Evolutionary conservation across 352 stramenopile genomes (phyloP).

Genomic region (Halophytophthora batemanensis): DNA sequence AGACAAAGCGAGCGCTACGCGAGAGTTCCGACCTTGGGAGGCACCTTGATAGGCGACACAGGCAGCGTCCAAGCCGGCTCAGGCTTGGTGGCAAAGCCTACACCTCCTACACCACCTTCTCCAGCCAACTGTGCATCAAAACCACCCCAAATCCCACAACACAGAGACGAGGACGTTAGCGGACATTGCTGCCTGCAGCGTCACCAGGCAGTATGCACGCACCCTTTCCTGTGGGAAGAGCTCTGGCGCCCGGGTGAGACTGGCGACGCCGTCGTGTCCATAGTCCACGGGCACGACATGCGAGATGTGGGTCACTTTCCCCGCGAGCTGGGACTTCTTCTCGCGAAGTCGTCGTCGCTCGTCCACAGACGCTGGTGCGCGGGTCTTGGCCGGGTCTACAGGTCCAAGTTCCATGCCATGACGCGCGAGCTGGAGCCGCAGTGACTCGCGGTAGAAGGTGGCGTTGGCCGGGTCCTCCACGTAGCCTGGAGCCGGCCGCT

Average conservation of each 20-base stretch:
- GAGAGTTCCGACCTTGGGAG: slow-evolving; percentile 17
- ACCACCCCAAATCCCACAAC: slow-evolving; percentile 1
- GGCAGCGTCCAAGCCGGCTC: slow-evolving; percentile 26
- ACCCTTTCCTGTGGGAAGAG: slow-evolving; percentile 44
- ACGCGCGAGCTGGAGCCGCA: slow-evolving; percentile 40
- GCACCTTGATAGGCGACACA: slow-evolving; percentile 49
- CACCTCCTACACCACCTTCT: not conserved
- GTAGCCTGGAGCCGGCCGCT: slow-evolving; percentile 38
- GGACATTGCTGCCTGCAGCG: not conserved
- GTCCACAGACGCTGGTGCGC: slow-evolving; percentile 32
- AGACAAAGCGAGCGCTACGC: not conserved
- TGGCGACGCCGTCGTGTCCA: slow-evolving; percentile 17
- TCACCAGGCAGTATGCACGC: slow-evolving; percentile 1
- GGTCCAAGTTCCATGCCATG: slow-evolving; percentile 31
- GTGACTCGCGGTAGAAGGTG: slow-evolving; percentile 32
- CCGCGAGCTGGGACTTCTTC: slow-evolving; percentile 35
- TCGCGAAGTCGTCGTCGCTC: slow-evolving; percentile 26
- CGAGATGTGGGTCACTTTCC: slow-evolving; percentile 43
- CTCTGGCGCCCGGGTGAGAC: slow-evolving; percentile 28
- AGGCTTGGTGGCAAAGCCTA: not conserved
- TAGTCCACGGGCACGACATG: slow-evolving; percentile 33
- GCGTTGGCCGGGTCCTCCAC: slow-evolving; percentile 42
- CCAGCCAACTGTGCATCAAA: not conserved
- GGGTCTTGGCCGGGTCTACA: slow-evolving; percentile 46
- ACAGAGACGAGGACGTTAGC: not conserved